Evolutionary conservation across 2,329 filamentous ascomycete species (phyloP).

Genomic region (Curvularia sp.): DNA sequence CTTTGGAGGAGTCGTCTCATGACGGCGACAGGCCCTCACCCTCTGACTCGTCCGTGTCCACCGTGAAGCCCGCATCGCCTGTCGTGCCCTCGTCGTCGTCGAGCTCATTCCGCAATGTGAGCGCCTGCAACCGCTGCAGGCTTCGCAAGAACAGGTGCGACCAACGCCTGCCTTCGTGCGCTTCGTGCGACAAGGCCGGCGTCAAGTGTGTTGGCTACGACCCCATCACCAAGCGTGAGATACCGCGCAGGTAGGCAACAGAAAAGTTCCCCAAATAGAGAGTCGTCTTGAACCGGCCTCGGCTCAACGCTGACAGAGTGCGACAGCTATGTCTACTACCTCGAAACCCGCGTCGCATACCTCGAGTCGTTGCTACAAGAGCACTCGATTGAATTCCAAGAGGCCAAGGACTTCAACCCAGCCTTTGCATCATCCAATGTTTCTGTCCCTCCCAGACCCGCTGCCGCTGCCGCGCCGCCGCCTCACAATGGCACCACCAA

Average conservation of each 20-base stretch:
- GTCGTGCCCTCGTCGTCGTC: constrained; percentile 39
- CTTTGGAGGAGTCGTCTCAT: constrained; percentile 47
- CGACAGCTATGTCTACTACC: constrained; percentile 86
- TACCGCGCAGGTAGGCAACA: constrained; percentile 69
- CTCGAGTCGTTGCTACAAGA: constrained; percentile 77
- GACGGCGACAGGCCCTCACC: constrained; percentile 44
- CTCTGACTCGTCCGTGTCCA: constrained; percentile 30
- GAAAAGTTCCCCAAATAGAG: neutral
- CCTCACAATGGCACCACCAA: constrained; percentile 34
- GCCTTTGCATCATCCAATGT: constrained; percentile 47
- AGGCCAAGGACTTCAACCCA: constrained; percentile 68
- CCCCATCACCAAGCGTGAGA: constrained; percentile 94
- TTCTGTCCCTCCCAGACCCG: constrained; percentile 17
- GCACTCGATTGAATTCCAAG: constrained; percentile 74
- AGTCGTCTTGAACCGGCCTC: constrained; percentile 7
- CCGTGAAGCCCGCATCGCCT: constrained; percentile 42
- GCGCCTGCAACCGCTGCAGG: constrained; percentile 86
- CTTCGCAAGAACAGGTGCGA: constrained; percentile 94
- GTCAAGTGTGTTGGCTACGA: constrained; percentile 95
- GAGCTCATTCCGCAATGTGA: constrained; percentile 65
- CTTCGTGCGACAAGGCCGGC: constrained; percentile 89
- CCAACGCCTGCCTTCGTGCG: constrained; percentile 88
- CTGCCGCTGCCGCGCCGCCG: constrained; percentile 20
- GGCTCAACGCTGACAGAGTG: constrained; percentile 16
- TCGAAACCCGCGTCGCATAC: constrained; percentile 84